Evolutionary conservation across 2,329 filamentous ascomycete species (phyloP).

Genomic region (Dactylonectria estremocensis): DNA sequence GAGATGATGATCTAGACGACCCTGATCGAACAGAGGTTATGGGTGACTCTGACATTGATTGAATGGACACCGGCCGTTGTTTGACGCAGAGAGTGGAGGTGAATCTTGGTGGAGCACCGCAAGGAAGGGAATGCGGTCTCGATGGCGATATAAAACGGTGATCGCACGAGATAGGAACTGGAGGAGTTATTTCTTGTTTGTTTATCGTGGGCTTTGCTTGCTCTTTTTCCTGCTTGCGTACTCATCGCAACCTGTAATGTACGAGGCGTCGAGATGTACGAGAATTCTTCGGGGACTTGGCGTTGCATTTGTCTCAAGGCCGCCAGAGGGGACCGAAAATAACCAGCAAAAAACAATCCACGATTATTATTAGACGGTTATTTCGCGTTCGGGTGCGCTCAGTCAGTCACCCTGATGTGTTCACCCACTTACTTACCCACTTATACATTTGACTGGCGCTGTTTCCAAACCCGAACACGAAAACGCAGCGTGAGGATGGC

Average conservation of each 20-base stretch:
- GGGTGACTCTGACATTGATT: conserved; percentile 55
- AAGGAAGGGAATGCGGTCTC: conserved; percentile 8
- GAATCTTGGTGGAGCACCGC: conserved; percentile 14
- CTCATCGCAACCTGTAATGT: conserved; percentile 24
- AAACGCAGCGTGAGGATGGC: conserved; percentile 32
- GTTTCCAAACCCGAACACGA: conserved; percentile 42
- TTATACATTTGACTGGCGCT: background rate
- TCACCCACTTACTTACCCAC: background rate
- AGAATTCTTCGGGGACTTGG: conserved; percentile 22
- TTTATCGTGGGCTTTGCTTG: background rate
- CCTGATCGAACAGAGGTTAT: conserved; percentile 56
- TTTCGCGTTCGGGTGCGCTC: background rate
- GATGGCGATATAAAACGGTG: conserved; percentile 15
- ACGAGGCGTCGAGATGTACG: conserved; percentile 29
- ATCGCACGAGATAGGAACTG: conserved; percentile 13
- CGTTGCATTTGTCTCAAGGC: conserved; percentile 23
- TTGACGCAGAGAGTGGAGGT: background rate
- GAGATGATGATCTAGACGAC: conserved; percentile 65
- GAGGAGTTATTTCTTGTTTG: conserved; percentile 15
- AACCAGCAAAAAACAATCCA: background rate
- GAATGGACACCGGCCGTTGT: background rate
- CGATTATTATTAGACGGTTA: background rate
- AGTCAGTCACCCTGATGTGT: too few relatives aligned
- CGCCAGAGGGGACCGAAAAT: conserved; percentile 8
- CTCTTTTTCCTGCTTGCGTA: conserved; percentile 2